phyloP scores from a whole-genome alignment of 2,329 filamentous ascomycete genomes.

The Plectosphaerella cucumerina region DNA sequence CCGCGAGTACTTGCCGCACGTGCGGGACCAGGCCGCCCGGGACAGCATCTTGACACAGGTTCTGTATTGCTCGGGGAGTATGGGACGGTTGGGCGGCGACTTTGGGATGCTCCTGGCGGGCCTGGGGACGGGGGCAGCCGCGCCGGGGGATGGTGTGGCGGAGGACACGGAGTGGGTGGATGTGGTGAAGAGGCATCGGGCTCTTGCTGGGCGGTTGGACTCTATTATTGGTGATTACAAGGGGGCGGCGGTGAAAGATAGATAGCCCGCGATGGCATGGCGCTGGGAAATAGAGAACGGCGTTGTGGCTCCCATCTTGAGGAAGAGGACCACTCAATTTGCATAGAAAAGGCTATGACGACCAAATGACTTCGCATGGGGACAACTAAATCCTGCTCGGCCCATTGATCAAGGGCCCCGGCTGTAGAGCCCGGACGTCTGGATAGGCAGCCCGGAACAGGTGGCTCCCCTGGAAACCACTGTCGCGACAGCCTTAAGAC shows the following conservation, averaged over 20 bases:
- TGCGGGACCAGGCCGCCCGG: slow-evolving; percentile 72
- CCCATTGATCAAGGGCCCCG: too few species aligned
- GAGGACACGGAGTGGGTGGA: slow-evolving; percentile 70
- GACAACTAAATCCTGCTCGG: too few species aligned
- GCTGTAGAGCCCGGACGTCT: too few species aligned
- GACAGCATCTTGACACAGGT: slow-evolving; percentile 92
- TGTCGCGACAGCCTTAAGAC: too few species aligned
- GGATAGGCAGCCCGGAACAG: too few species aligned
- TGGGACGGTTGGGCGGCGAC: slow-evolving; percentile 86
- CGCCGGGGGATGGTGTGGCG: background rate
- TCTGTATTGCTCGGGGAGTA: slow-evolving; percentile 85
- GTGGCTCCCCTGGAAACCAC: too few species aligned
- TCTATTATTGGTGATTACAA: slow-evolving; percentile 57
- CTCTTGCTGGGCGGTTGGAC: slow-evolving; percentile 76
- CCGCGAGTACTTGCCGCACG: slow-evolving; percentile 71
- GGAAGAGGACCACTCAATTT: too few species aligned
- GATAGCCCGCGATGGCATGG: too few species aligned
- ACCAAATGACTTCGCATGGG: too few species aligned
- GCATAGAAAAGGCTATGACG: too few species aligned
- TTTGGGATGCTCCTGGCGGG: slow-evolving; percentile 84
- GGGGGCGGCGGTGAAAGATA: slow-evolving; percentile 9
- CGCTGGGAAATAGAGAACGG: too few species aligned
- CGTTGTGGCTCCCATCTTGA: too few species aligned
- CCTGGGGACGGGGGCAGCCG: slow-evolving; percentile 28
- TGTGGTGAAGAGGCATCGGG: slow-evolving; percentile 80